A percentile compares a stretch with the other conserved stretches of the same genome.
Conservation (phyloP, 169 alveolate species). For the Plasmodium reichenowi region DNA sequence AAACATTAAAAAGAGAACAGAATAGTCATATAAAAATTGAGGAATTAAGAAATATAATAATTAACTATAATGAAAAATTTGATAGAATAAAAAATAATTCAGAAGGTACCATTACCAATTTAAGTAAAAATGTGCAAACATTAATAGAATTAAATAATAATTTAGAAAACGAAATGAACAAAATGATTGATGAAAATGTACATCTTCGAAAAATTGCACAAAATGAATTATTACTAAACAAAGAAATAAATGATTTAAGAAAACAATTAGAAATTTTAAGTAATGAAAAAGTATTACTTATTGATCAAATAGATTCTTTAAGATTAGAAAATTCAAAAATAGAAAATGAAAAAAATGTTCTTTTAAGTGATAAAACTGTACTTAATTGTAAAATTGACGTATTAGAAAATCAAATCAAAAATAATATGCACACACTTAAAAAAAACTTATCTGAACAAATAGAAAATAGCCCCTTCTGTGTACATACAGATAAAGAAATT, state of each 20-base stretch:
- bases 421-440: conserved; percentile 6
- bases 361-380: conserved; percentile 59
- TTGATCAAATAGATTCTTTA: conserved; percentile 53
- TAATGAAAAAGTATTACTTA: conserved; percentile 37
- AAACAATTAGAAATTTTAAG: conserved; percentile 55
- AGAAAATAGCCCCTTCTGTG: conserved; percentile 48
- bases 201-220: conserved; percentile 49
- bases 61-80: conserved; percentile 53
- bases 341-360: conserved; percentile 73
- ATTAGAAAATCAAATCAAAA: conserved; percentile 62
- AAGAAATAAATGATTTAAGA: conserved; percentile 68
- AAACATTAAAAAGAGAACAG: conserved; percentile 65
- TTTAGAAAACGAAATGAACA: conserved; percentile 72
- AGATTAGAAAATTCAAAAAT: conserved; percentile 73
- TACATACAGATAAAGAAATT: conserved; percentile 57
- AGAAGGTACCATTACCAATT: conserved; percentile 73
- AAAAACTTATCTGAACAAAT: not conserved
- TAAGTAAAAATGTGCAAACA: conserved; percentile 66
- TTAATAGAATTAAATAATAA: conserved; percentile 51
- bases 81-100: conserved; percentile 65
- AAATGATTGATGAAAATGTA: conserved; percentile 49
- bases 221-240: conserved; percentile 39
- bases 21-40: conserved; percentile 72
- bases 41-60: conserved; percentile 64
- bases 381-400: conserved; percentile 73